phyloP scores from a whole-genome alignment of 257 asterid genomes.

The Echites panduratus region DNA sequence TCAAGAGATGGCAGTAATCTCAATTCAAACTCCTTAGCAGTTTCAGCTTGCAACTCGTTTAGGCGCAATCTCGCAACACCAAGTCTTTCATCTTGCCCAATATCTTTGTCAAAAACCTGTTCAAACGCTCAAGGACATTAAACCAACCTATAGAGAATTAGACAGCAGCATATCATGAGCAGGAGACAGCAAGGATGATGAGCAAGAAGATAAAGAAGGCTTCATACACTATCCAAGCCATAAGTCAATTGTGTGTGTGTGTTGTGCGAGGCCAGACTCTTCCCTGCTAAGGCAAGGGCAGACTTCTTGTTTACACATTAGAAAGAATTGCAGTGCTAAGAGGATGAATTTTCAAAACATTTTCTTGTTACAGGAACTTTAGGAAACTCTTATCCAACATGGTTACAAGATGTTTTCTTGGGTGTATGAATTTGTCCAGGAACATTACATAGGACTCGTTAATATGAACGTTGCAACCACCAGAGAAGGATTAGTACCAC shows the following conservation, averaged over 20 bases:
- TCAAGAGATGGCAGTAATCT: slow-evolving; percentile 70
- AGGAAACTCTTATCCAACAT: not conserved
- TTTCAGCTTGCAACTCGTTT: slow-evolving; percentile 60
- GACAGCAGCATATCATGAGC: not conserved
- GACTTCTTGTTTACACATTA: not conserved
- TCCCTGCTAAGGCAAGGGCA: not conserved
- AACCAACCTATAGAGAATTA: not conserved
- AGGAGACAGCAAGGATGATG: too few relatives aligned
- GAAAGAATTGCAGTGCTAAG: not conserved
- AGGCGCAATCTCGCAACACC: slow-evolving; percentile 65
- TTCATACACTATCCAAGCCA: not conserved
- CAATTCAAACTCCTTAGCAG: slow-evolving; percentile 46
- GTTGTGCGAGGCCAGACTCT: too few relatives aligned
- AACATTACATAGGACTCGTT: not conserved
- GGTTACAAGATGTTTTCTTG: not conserved
- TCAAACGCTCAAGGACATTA: not conserved
- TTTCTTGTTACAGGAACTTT: too few relatives aligned
- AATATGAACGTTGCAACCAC: not conserved
- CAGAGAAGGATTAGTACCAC: not conserved
- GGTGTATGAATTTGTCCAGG: not conserved
- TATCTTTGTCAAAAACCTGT: slow-evolving; percentile 86
- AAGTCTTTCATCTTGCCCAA: slow-evolving; percentile 83
- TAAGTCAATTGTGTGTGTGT: too few relatives aligned
- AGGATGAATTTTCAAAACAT: not conserved
- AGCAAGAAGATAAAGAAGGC: not conserved